Percentiles rank a stretch among this genome's conserved stretches.
phyloP scores from a whole-genome alignment of 2,329 filamentous ascomycete species.

The Alternaria novae-zelandiae region DNA sequence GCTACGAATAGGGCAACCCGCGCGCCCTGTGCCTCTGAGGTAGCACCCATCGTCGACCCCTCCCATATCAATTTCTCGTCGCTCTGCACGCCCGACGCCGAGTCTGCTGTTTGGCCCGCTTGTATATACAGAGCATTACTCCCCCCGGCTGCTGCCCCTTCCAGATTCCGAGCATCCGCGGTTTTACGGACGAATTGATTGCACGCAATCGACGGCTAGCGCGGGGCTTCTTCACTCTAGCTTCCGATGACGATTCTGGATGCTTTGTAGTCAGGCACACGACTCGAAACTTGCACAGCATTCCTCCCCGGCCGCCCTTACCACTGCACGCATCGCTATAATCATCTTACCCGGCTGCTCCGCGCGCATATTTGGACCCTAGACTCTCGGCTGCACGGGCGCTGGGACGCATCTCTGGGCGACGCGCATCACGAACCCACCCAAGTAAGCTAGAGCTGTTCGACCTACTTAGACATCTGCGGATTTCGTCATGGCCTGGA shows the following conservation, averaged over 20 bases:
- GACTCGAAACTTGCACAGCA: slow-evolving; percentile 9
- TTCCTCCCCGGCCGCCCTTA: slow-evolving; percentile 3
- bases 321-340: slow-evolving; percentile 3
- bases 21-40: slow-evolving; percentile 8
- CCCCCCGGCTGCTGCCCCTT: not conserved
- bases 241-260: slow-evolving; percentile 27
- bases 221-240: slow-evolving; percentile 19
- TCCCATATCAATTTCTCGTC: slow-evolving; percentile 14
- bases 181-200: slow-evolving; percentile 8
- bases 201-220: slow-evolving; percentile 7
- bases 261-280: slow-evolving; percentile 17
- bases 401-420: slow-evolving; percentile 14
- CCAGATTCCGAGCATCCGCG: slow-evolving; percentile 13
- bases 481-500: slow-evolving; percentile 28
- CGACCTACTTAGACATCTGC: slow-evolving; percentile 23
- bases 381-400: slow-evolving; percentile 4
- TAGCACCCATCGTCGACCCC: slow-evolving; percentile 12
- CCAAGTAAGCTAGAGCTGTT: slow-evolving; percentile 27
- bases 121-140: not conserved
- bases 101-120: not conserved
- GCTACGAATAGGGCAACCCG: slow-evolving; percentile 14
- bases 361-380: slow-evolving; percentile 13
- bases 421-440: slow-evolving; percentile 16
- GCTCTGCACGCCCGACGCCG: slow-evolving; percentile 7
- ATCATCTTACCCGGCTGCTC: slow-evolving; percentile 10